These are phyloP conservation scores for Bruguiera hainesii DNA, from an alignment of 441 rosid species.

Conservation along the genomic window DNA sequence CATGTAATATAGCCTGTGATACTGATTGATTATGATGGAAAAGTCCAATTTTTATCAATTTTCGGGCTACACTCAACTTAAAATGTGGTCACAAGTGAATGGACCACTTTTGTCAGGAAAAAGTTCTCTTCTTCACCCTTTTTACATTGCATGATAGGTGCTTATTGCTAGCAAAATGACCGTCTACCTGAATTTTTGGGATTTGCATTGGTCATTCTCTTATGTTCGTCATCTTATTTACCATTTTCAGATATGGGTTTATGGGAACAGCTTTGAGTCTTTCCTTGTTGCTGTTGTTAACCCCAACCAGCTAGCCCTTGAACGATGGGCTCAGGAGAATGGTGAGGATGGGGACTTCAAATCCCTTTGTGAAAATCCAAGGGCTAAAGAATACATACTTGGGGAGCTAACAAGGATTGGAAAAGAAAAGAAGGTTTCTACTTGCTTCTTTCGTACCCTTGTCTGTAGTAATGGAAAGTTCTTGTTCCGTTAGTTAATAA, in stretches of 20 bases:
- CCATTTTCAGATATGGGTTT: conserved; percentile 75
- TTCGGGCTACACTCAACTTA: no score
- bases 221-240: neutral
- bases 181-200: neutral
- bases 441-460: neutral
- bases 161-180: neutral
- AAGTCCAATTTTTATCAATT: no score
- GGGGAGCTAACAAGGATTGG: conserved; percentile 64
- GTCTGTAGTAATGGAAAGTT: conserved; percentile 1
- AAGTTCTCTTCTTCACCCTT: no score
- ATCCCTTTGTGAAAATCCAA: conserved; percentile 58
- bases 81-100: no score
- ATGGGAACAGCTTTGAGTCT: conserved; percentile 92
- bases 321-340: conserved; percentile 73
- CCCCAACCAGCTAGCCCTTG: conserved; percentile 62
- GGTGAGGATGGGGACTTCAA: conserved; percentile 60
- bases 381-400: conserved; percentile 59
- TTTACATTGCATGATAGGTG: no score
- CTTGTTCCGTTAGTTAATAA: neutral
- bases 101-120: no score
- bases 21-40: no score
- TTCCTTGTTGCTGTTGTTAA: conserved; percentile 74
- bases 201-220: conserved; percentile 4
- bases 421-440: conserved; percentile 67
- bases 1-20: no score